A percentile compares a stretch with the other conserved stretches of the same genome.
These are phyloP conservation scores for Urochloa ruziziensis DNA, from an alignment of 176 grass and related monocot genomes.

Conservation along the genomic window DNA sequence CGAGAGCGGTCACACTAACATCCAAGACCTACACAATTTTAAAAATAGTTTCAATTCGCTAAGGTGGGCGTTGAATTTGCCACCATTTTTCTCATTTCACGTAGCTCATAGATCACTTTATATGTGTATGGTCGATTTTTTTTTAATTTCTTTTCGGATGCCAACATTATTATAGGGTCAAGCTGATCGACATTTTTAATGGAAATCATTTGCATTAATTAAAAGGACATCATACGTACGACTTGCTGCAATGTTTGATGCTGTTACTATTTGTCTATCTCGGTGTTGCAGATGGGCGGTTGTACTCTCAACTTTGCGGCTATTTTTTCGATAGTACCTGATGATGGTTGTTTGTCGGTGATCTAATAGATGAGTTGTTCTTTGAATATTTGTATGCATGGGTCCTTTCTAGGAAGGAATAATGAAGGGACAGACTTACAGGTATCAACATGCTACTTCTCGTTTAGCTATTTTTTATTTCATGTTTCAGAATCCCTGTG, in stretches of 20 bases:
- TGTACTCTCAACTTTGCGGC: constrained; percentile 34
- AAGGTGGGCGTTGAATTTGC: not conserved
- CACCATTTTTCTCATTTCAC: not conserved
- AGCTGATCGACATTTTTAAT: not conserved
- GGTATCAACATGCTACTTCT: constrained; percentile 12
- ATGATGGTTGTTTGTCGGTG: constrained; percentile 43
- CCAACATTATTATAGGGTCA: constrained; percentile 19
- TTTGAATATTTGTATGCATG: constrained; percentile 24
- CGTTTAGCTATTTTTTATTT: not conserved
- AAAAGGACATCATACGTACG: not conserved
- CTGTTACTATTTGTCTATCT: not conserved
- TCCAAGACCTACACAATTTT: not conserved
- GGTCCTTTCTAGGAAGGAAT: constrained; percentile 29
- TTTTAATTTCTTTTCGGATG: not conserved
- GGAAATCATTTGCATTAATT: not conserved
- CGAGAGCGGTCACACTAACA: not conserved
- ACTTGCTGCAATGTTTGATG: not conserved
- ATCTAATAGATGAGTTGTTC: constrained; percentile 20
- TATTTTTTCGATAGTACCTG: constrained; percentile 35
- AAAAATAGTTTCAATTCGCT: not conserved
- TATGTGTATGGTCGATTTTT: not conserved
- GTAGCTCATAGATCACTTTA: not conserved
- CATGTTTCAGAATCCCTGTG: not conserved
- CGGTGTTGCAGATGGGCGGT: constrained; percentile 13
- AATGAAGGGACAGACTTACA: constrained; percentile 19